phyloP scores from a whole-genome alignment of 2,329 filamentous ascomycete genomes.

The Monilinia vaccinii-corymbosi region DNA sequence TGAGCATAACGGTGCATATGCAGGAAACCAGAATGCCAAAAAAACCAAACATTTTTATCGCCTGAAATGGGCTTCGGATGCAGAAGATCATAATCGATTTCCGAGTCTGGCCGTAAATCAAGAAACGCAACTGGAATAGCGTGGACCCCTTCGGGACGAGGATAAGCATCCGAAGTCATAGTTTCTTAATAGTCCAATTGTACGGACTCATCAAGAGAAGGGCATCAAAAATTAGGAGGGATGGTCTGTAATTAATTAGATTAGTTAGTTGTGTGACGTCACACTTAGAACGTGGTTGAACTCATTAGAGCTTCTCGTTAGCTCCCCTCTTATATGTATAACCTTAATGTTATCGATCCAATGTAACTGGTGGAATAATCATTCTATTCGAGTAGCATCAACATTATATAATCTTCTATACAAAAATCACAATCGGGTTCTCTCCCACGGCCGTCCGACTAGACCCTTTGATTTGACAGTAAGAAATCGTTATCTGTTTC shows the following conservation, averaged over 20 bases:
- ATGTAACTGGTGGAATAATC: too few relatives aligned
- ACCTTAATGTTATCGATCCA: too few relatives aligned
- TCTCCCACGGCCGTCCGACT: background rate
- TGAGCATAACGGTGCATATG: constrained; percentile 42
- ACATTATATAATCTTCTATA: too few relatives aligned
- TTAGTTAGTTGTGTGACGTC: too few relatives aligned
- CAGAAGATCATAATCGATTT: constrained; percentile 36
- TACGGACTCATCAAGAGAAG: too few relatives aligned
- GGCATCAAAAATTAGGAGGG: background rate
- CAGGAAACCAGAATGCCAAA: constrained; percentile 44
- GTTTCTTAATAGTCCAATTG: too few relatives aligned
- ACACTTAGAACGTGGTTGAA: too few relatives aligned
- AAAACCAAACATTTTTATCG: constrained; percentile 49
- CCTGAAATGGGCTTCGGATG: constrained; percentile 32
- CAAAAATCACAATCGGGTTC: background rate
- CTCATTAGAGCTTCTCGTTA: too few relatives aligned
- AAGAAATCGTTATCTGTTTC: background rate
- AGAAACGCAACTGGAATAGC: constrained; percentile 33
- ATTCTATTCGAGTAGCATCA: too few relatives aligned
- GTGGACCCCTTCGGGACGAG: constrained; percentile 34
- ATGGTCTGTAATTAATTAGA: too few relatives aligned
- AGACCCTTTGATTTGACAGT: background rate
- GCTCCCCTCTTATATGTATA: too few relatives aligned
- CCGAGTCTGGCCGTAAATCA: constrained; percentile 38
- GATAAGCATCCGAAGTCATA: constrained; percentile 23